Percentiles rank a stretch among this genome's conserved stretches.
These are phyloP conservation scores for Turritis glabra DNA, from an alignment of 345 rosid genomes.

Conservation along the genomic window DNA sequence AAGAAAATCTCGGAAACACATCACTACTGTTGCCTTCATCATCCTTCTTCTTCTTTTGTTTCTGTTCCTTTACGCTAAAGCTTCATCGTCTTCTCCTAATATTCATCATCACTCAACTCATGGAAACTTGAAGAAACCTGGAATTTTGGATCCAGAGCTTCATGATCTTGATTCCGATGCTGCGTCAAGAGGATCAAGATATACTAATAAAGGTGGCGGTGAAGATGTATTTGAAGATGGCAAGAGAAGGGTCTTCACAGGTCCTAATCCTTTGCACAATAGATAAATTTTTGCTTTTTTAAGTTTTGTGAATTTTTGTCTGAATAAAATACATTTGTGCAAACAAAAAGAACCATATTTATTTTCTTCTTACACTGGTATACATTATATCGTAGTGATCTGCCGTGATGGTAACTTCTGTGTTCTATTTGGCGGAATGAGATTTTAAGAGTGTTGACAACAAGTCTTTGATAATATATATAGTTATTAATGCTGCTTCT, in stretches of 20 bases:
- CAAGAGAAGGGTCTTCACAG: conserved; percentile 43
- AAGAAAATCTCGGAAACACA: conserved; percentile 31
- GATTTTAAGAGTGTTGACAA: conserved; percentile 19
- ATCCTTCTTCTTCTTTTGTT: conserved; percentile 34
- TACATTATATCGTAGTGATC: conserved; percentile 33
- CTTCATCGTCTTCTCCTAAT: conserved; percentile 27
- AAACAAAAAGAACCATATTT: conserved; percentile 13
- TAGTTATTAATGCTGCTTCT: background rate
- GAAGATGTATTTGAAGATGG: conserved; percentile 28
- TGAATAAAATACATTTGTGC: conserved; percentile 30
- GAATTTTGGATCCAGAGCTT: conserved; percentile 16
- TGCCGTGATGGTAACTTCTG: conserved; percentile 11
- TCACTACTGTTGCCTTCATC: conserved; percentile 18
- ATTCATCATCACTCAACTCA: conserved; percentile 31
- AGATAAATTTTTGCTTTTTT: conserved; percentile 20
- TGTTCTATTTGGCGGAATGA: conserved; percentile 14
- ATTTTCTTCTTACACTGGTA: background rate
- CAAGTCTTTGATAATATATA: conserved; percentile 19
- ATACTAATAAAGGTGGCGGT: conserved; percentile 15
- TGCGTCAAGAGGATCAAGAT: conserved; percentile 29
- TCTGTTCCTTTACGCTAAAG: conserved; percentile 31
- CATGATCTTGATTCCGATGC: conserved; percentile 13
- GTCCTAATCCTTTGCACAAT: conserved; percentile 46
- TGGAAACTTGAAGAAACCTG: conserved; percentile 27
- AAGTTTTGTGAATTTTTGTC: conserved; percentile 35